Evolutionary conservation across 345 rosid species (phyloP), one percentile per base, ranked within the genome.

Genomic region (Pistacia atlantica): DNA sequence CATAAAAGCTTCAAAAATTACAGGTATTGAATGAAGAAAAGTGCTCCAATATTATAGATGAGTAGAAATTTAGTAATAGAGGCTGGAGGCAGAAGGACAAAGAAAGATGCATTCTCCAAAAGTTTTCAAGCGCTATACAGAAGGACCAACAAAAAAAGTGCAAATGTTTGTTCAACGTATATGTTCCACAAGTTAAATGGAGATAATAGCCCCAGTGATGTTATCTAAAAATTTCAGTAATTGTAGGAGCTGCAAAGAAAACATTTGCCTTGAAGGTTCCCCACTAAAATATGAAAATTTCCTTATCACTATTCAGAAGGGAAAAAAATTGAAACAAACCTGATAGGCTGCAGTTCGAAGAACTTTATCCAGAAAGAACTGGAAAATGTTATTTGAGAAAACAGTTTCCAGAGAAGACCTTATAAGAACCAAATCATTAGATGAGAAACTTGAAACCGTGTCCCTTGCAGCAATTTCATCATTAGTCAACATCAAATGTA

Each of bases 331-430:
- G 46, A 45, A 48, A 69, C 71, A 64, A 54, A 95, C 98, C 98
- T 88, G 92, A 79, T 85, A 95, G 58, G 99, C 94, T 69, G 96
- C 97, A 72, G 92, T 92, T 80, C 84, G 88, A 45, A 95, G 90
- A 88, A 92, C 91, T 80, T 89, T 92, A 69, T 93, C 92, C 82
- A 90, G 80, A 74, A 92, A 83, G 85, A 92, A 93, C 63, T 84
- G 98, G 82, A 95, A 95, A 76, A 88, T 89, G 66, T 95, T 95
- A 74, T 89, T 87, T 7, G 87, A 84, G 86, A 92, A 95, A 78
- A 93, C 78, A 59, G 83, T 80, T 71, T 92, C 99, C 83, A 95
- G 83, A 85, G 98, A 89, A 8, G 90, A 89, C 78, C 83, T 83
- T 79, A 92, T 75, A 75, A 89, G 83, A 70, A 84, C 89, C 82